These are phyloP conservation scores for Clathrospora elynae DNA, from an alignment of 2,329 filamentous ascomycete species.

Conservation along the genomic window DNA sequence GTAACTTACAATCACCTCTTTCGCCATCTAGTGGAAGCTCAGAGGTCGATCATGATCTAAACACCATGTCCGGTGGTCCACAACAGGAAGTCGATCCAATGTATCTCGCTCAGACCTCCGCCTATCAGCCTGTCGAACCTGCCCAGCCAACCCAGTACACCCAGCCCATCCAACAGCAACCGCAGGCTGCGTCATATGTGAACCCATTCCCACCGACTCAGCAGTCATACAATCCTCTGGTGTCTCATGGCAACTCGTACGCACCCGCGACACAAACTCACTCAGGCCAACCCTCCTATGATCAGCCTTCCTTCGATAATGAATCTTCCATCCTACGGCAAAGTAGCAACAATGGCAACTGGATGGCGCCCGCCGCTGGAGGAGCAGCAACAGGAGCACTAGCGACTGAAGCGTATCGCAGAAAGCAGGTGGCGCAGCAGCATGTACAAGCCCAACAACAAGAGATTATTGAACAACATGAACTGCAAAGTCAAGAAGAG, in stretches of 20 bases:
- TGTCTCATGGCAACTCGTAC: conserved; percentile 1
- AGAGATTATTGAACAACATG: conserved; percentile 19
- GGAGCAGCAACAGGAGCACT: conserved; percentile 51
- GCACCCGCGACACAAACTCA: conserved; percentile 6
- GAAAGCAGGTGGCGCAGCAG: conserved; percentile 36
- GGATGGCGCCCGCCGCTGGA: conserved; percentile 59
- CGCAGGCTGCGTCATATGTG: conserved; percentile 19
- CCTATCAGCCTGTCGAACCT: conserved; percentile 26
- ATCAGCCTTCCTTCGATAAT: conserved; percentile 9
- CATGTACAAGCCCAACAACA: conserved; percentile 34
- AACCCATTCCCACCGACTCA: conserved; percentile 25
- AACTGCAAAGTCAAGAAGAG: conserved; percentile 19
- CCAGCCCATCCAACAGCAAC: conserved; percentile 17
- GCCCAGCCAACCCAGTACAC: conserved; percentile 12
- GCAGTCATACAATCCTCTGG: conserved; percentile 16
- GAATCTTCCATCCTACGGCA: conserved; percentile 30
- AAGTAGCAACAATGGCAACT: conserved; percentile 57
- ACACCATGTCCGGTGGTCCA: conserved; percentile 63
- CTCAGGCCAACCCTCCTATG: conserved; percentile 4
- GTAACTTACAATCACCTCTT: conserved; percentile 78
- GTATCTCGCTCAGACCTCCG: conserved; percentile 26
- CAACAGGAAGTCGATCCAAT: conserved; percentile 47
- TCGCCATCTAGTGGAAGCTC: conserved; percentile 85
- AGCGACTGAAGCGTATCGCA: conserved; percentile 43
- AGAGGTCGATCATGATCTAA: conserved; percentile 64